Conservation (phyloP, 1,139 yeast species). For the Yamadazyma sp. region DNA sequence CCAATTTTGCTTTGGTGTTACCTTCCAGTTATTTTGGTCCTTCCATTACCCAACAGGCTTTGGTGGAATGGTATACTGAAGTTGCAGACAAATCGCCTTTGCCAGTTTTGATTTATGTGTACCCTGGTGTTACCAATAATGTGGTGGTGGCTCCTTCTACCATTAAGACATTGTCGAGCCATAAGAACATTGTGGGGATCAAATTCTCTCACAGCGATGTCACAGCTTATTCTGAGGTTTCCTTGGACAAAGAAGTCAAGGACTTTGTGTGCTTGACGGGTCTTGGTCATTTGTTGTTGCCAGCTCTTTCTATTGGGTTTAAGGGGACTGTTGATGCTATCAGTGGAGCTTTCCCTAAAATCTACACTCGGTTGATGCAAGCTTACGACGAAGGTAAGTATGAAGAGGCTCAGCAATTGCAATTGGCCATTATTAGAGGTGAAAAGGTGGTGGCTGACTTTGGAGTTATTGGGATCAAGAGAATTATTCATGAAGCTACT, state of each 20-base stretch:
- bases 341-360: constrained; percentile 47
- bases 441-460: constrained; percentile 21
- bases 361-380: constrained; percentile 23
- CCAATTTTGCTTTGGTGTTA: constrained; percentile 43
- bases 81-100: constrained; percentile 45
- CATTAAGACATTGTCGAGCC: constrained; percentile 30
- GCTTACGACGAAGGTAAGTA: constrained; percentile 19
- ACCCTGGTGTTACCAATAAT: constrained; percentile 48
- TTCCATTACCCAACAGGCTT: constrained; percentile 38
- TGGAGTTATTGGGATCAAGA: constrained; percentile 27
- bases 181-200: constrained; percentile 48
- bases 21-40: constrained; percentile 50
- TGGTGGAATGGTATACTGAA: constrained; percentile 40
- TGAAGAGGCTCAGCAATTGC: constrained; percentile 18
- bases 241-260: constrained; percentile 31
- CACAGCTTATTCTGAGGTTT: constrained; percentile 29
- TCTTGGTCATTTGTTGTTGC: constrained; percentile 26
- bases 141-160: constrained; percentile 30
- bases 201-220: constrained; percentile 45
- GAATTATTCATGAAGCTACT: constrained; percentile 29
- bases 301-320: constrained; percentile 22
- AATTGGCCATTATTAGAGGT: constrained; percentile 21
- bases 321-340: constrained; percentile 27
- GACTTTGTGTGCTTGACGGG: constrained; percentile 24
- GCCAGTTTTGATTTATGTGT: constrained; percentile 50